These are phyloP conservation scores for Scedosporium dehoogii DNA, from an alignment of 2,329 filamentous ascomycete species.

Conservation along the genomic window DNA sequence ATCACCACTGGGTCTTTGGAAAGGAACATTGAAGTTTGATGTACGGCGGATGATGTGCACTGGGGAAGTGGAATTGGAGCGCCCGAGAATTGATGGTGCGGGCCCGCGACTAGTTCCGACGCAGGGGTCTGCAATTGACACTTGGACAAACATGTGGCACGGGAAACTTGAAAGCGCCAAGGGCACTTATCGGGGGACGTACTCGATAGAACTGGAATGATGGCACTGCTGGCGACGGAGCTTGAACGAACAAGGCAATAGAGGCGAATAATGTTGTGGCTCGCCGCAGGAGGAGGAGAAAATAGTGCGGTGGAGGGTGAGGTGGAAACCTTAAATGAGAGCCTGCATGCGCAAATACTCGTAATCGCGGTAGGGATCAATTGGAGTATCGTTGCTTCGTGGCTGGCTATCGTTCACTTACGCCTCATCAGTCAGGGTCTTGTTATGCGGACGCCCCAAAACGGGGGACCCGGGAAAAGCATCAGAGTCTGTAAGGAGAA, in stretches of 20 bases:
- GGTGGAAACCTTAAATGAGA: constrained; percentile 1
- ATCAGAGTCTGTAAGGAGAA: not conserved
- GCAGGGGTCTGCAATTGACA: not conserved
- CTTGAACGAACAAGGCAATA: not conserved
- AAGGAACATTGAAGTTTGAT: constrained; percentile 3
- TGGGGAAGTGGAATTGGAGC: not conserved
- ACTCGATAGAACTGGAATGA: not conserved
- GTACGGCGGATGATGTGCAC: constrained; percentile 1
- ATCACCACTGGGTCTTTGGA: not conserved
- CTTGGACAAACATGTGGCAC: not conserved
- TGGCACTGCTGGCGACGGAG: not conserved
- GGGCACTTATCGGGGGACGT: not conserved
- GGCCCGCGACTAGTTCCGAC: not conserved
- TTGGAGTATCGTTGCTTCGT: not conserved
- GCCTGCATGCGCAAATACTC: not conserved
- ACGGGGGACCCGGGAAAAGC: not conserved
- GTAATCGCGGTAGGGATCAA: not conserved
- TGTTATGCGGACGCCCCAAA: constrained; percentile 3
- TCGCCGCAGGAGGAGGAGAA: not conserved
- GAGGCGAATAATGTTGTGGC: not conserved
- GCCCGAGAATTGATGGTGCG: not conserved
- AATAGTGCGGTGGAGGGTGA: not conserved
- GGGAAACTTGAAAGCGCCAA: not conserved
- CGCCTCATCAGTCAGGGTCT: not conserved
- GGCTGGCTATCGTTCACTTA: not conserved